These are phyloP conservation scores for Brassica juncea DNA, from an alignment of 345 rosid genomes.

Conservation along the genomic window DNA sequence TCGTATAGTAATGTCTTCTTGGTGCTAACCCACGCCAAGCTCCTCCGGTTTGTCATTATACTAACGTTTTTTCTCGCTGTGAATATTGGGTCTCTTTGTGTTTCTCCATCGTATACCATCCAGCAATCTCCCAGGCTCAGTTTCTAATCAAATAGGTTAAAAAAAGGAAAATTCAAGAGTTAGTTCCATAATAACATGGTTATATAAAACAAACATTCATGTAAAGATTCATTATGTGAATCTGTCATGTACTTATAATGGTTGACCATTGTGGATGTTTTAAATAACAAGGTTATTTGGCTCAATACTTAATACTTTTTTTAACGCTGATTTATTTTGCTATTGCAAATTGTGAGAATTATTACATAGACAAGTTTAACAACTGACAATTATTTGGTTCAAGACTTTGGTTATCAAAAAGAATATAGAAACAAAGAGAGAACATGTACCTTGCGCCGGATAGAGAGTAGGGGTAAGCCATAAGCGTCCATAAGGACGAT, in stretches of 20 bases:
- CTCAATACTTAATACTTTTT: neutral
- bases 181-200: neutral
- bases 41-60: conserved; percentile 47
- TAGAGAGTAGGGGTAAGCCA: conserved; percentile 85
- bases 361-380: no score
- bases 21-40: conserved; percentile 56
- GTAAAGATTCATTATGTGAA: neutral
- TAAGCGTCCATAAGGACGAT: conserved; percentile 89
- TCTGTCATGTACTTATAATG: neutral
- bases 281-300: neutral
- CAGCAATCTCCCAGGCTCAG: conserved; percentile 74
- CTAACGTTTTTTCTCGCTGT: conserved; percentile 56
- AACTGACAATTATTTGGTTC: neutral
- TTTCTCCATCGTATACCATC: conserved; percentile 84
- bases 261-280: neutral
- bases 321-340: no score
- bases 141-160: conserved; percentile 33
- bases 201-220: neutral
- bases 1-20: conserved; percentile 49
- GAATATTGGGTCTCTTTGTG: conserved; percentile 51
- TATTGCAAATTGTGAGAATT: no score
- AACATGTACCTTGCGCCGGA: conserved; percentile 79
- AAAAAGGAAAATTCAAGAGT: neutral
- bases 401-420: neutral
- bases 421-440: neutral